phyloP scores from a whole-genome alignment of 805 yeast genomes.

The Metschnikowia chrysomelidarum region DNA sequence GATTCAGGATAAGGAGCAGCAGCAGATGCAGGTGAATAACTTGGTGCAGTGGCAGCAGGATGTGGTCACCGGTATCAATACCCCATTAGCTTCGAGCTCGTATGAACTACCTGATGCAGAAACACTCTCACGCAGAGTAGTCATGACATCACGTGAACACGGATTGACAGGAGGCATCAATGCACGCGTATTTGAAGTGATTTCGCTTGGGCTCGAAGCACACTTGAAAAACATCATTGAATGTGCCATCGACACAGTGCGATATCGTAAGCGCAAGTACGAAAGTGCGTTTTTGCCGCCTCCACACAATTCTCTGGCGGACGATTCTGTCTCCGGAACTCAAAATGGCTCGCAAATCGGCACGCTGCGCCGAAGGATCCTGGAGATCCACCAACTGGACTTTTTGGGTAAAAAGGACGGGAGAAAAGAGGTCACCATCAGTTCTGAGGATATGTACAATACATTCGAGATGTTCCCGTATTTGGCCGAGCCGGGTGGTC shows the following conservation, averaged over 20 bases:
- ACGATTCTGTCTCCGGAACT: too few species aligned
- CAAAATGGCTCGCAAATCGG: not conserved
- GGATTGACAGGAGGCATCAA: slow-evolving; percentile 83
- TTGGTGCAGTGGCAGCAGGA: slow-evolving; percentile 90
- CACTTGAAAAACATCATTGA: slow-evolving; percentile 76
- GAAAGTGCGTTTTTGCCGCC: slow-evolving; percentile 33
- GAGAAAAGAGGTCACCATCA: slow-evolving; percentile 39
- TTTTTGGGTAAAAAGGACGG: not conserved
- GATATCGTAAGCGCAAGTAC: slow-evolving; percentile 53
- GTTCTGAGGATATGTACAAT: slow-evolving; percentile 66
- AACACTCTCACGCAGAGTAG: slow-evolving; percentile 61
- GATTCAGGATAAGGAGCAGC: slow-evolving; percentile 49
- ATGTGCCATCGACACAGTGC: slow-evolving; percentile 67
- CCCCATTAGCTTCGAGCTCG: slow-evolving; percentile 74
- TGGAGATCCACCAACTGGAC: not conserved
- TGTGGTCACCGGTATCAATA: slow-evolving; percentile 77
- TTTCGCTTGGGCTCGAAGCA: slow-evolving; percentile 76
- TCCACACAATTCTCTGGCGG: too few species aligned
- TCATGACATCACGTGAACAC: slow-evolving; percentile 83
- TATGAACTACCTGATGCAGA: slow-evolving; percentile 83
- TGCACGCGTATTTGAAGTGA: slow-evolving; percentile 72
- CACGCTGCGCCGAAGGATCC: too few species aligned
- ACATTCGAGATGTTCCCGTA: slow-evolving; percentile 65
- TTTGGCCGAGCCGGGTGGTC: slow-evolving; percentile 65
- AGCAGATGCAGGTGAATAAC: slow-evolving; percentile 44